These are phyloP conservation scores for Lactarius hengduanensis DNA, from an alignment of 768 basidiomycete species.

Conservation along the genomic window DNA sequence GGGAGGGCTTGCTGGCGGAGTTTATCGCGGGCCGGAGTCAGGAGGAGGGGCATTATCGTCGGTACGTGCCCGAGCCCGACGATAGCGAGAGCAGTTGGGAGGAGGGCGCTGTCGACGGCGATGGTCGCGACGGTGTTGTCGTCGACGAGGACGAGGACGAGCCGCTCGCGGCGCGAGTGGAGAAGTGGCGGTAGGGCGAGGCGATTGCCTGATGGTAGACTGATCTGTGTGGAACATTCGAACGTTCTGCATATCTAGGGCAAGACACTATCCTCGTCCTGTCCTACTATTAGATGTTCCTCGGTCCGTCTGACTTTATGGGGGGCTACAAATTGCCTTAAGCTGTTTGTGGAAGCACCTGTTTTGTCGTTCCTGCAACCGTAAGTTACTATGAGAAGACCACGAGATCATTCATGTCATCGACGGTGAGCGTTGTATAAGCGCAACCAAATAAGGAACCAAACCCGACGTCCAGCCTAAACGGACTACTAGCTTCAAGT, in stretches of 20 bases:
- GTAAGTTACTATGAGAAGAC: no score
- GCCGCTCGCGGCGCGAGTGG: conserved; percentile 31
- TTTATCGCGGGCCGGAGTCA: conserved; percentile 56
- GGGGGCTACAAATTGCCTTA: background rate
- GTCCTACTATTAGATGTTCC: background rate
- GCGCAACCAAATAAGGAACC: no score
- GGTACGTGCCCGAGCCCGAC: conserved; percentile 56
- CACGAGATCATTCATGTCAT: no score
- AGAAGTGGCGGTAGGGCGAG: conserved; percentile 31
- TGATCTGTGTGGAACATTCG: no score
- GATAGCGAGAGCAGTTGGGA: conserved; percentile 1
- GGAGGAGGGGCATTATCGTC: conserved; percentile 60
- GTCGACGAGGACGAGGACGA: conserved; percentile 44
- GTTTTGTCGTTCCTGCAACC: background rate
- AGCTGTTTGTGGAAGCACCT: no score
- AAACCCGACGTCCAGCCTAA: no score
- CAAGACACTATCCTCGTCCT: background rate
- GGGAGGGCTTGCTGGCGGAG: conserved; percentile 62
- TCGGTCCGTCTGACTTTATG: background rate
- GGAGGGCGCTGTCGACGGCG: background rate
- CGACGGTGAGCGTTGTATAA: no score
- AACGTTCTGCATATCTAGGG: background rate
- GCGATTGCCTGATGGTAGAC: conserved; percentile 33
- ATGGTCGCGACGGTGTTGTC: background rate
- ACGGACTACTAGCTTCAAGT: no score